These are phyloP conservation scores for Suhomyces vadensis DNA, from an alignment of 805 yeast genomes.

Conservation along the genomic window DNA sequence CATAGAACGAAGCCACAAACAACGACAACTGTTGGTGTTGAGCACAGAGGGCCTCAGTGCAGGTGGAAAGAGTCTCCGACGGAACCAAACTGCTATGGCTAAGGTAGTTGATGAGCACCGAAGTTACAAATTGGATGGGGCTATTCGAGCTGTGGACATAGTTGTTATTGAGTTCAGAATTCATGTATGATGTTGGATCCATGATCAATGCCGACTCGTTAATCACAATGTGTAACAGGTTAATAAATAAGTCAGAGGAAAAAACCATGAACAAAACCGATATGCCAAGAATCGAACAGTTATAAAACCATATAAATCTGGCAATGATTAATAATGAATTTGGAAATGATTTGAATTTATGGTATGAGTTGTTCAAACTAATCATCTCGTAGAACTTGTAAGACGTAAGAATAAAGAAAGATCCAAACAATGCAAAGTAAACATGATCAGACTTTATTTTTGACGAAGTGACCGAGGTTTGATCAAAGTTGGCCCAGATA, in stretches of 20 bases:
- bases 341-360: conserved; percentile 16
- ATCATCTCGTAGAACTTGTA: conserved; percentile 14
- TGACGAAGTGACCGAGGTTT: background rate
- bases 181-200: background rate
- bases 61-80: conserved; percentile 6
- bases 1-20: conserved; percentile 7
- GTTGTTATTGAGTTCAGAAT: background rate
- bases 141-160: background rate
- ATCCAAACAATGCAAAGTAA: conserved; percentile 16
- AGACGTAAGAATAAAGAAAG: conserved; percentile 15
- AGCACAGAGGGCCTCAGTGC: conserved; percentile 9
- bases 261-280: conserved; percentile 15
- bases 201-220: conserved; percentile 1
- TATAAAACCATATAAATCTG: conserved; percentile 26
- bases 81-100: conserved; percentile 12
- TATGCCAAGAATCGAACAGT: conserved; percentile 16
- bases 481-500: conserved; percentile 11
- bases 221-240: conserved; percentile 13
- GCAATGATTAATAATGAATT: conserved; percentile 15
- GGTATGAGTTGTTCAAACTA: conserved; percentile 14
- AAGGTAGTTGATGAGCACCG: conserved; percentile 19
- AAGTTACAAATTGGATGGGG: conserved; percentile 18
- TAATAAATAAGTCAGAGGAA: conserved; percentile 23
- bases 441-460: conserved; percentile 29
- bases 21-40: conserved; percentile 5